Evolutionary conservation across 257 asterid genomes (phyloP).

Genomic region (Salvia splendens): DNA sequence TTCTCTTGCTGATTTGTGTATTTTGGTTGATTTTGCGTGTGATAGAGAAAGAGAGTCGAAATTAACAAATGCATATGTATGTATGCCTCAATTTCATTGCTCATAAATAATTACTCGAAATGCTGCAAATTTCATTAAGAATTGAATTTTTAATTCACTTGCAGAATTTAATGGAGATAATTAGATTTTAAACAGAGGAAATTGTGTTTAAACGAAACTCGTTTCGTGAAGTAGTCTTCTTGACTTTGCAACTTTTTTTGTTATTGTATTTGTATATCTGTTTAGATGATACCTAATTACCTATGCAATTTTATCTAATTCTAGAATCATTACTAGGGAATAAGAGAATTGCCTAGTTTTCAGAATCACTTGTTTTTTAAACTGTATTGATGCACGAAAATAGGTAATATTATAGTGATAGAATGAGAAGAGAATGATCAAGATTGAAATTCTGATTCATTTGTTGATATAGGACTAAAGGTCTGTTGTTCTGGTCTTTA

Average conservation of each 20-base stretch:
- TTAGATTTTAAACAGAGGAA: not conserved
- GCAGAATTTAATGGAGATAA: constrained; percentile 5
- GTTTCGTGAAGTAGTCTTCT: constrained; percentile 12
- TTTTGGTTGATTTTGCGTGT: constrained; percentile 9
- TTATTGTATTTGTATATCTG: constrained; percentile 16
- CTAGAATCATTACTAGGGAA: constrained; percentile 6
- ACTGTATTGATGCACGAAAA: not conserved
- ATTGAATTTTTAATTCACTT: not conserved
- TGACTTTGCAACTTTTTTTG: not conserved
- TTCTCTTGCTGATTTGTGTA: constrained; percentile 12
- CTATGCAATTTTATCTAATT: not conserved
- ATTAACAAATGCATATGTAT: constrained; percentile 8
- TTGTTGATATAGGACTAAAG: not conserved
- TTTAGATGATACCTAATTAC: not conserved
- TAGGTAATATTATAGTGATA: constrained; percentile 7
- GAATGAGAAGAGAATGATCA: not conserved
- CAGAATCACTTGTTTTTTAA: not conserved
- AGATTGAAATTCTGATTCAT: not conserved
- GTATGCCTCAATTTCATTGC: not conserved
- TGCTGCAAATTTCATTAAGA: not conserved
- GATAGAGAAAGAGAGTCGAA: not conserved
- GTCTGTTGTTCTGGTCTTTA: not conserved
- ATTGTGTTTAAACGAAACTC: constrained; percentile 1
- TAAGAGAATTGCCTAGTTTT: not conserved
- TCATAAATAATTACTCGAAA: not conserved